Conservation (phyloP, 768 basidiomycete species). For the Boletus huronensis region DNA sequence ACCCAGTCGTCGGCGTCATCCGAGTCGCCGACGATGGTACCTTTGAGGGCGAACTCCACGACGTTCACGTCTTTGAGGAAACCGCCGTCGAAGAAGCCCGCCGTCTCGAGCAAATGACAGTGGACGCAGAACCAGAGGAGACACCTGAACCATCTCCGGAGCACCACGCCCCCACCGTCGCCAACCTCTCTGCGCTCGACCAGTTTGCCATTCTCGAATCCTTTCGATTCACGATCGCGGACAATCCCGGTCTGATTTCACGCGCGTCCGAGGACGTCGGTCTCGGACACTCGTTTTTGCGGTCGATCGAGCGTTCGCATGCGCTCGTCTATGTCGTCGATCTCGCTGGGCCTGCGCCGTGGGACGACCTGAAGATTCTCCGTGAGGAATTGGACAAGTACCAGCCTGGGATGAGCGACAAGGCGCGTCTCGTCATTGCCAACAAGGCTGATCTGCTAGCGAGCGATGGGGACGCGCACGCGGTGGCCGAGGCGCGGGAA, state of each 20-base stretch:
- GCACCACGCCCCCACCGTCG: neutral
- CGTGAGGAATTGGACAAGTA: constrained; percentile 82
- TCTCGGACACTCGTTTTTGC: constrained; percentile 89
- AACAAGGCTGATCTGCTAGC: constrained; percentile 93
- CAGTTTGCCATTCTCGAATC: constrained; percentile 63
- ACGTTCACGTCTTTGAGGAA: constrained; percentile 59
- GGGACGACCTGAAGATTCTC: constrained; percentile 71
- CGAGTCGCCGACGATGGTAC: constrained; percentile 77
- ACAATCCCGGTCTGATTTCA: constrained; percentile 92
- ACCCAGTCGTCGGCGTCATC: constrained; percentile 90
- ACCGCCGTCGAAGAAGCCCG: constrained; percentile 53
- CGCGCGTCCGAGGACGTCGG: constrained; percentile 86
- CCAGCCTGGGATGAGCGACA: constrained; percentile 70
- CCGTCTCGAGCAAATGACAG: constrained; percentile 34
- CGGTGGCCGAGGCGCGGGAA: constrained; percentile 49
- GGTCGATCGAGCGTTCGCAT: constrained; percentile 88
- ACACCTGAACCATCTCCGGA: neutral
- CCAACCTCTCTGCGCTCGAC: constrained; percentile 28
- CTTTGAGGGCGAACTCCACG: constrained; percentile 58
- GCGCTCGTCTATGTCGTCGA: constrained; percentile 94
- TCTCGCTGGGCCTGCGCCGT: constrained; percentile 67
- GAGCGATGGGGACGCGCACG: constrained; percentile 39
- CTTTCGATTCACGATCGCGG: constrained; percentile 92
- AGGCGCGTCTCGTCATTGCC: constrained; percentile 79
- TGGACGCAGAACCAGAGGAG: constrained; percentile 29